Base-by-base conservation (phyloP, 106 monocot genomes). In the Acorus calamus region DNA sequence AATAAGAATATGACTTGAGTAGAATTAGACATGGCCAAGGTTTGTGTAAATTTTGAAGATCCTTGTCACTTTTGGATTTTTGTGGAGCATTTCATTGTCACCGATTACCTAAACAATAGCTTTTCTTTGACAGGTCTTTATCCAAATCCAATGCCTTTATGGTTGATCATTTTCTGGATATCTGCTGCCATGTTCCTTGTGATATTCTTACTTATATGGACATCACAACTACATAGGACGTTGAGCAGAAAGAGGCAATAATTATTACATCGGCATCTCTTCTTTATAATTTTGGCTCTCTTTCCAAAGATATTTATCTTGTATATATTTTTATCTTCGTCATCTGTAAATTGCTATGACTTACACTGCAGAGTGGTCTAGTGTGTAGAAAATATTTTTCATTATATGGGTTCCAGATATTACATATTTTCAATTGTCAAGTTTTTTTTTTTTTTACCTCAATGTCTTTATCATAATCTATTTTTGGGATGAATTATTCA, bases 151-250 rank as follows among this genome's bases (percentile, higher is more conserved):
- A 94, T 94, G 94, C 89, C 94, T 10, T 41, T 11, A 42, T 84
- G 81, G 83, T 66, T 94, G 74, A 55, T 94, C 42, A 59, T 79
- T 11, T 80, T 84, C 65, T 94, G 94, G 94, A 54, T 78, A 14
- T 73, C 73, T 1, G 79, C 78, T 42, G 79, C 77, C 1, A 11
- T 55, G 42, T 42, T 48, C 11, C 68, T 89, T 0, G 5, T 73
- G 6, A 65, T 78, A 13, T 94, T 94, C 53, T 68, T 94, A 28
- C 60, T 79, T 4, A 56, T 64, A 41, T 94, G 94, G 94, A 65
- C 94, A 2, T 84, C 72, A 76, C 89, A 84, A 56, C 81, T 45
- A 77, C 89, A 84, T 49, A 51, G 52, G 52, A 75, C 75, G 9
- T 55, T 94, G 65, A 51, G 51, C 13, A 81, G 61, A 68, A 94